Evolutionary conservation across 2,329 filamentous ascomycete genomes (phyloP), one percentile per base, ranked within the genome.

Genomic region (Pseudocercospora macadamiae): DNA sequence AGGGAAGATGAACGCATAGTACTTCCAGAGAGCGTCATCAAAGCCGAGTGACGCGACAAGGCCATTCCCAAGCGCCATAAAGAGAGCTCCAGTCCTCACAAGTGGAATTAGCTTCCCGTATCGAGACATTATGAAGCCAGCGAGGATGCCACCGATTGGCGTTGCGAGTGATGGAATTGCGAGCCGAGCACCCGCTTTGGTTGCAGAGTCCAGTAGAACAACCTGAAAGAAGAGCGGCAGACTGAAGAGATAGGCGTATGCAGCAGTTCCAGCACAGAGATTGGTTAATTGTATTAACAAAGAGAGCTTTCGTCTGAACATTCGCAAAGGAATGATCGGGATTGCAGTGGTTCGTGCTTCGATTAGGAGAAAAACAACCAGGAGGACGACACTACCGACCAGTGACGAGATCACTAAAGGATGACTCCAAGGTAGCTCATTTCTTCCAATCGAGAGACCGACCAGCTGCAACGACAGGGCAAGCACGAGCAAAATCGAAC

Each of bases 221-320:
- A 86, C 88, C 71, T 91, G 89, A 75, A 90, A 80, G 57, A 79
- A 76, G 0, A 81, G 68, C 1, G 78, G 78, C 1, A 79, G 70
- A 44, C 75, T 79, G 64, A 81, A 81, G n/a, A 81, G 72, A 57
- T 78, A 79, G 76, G 83, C 84, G 69, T 88, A 88, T 1, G 83
- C 83, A 7, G 84, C 79, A 70, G 86, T 79, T 0, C 86, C 85
- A 1, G 82, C 81, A 57, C 82, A 86, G 10, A 87, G 74, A 61
- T 88, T 88, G 48, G 83, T 78, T 19, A 83, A 73, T 62, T 86
- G 83, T 2, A 81, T 83, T 2, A 82, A 76, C 1, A 86, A 72
- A 0, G 83, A 82, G 26, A 84, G 74, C 9, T 77, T 71, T 0
- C 85, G 84, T n/a, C 73, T 77, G 3, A 88, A 72, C 78, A 88